Conservation (phyloP, 805 yeast species). For the Middelhovenomyces tepae region DNA sequence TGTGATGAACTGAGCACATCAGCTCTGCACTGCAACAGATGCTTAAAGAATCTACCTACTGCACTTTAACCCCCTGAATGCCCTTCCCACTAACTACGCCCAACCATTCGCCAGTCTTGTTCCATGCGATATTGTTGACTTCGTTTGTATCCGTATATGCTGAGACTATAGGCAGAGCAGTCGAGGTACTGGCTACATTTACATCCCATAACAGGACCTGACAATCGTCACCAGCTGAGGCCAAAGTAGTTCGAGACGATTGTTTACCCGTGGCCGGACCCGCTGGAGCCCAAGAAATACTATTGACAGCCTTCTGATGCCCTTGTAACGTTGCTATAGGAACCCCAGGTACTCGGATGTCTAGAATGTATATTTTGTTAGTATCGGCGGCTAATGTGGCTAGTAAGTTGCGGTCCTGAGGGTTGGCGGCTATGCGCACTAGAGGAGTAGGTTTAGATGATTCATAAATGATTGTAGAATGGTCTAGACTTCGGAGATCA, state of each 20-base stretch:
- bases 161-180: conserved; percentile 20
- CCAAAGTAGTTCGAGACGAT: conserved; percentile 49
- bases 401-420: conserved; percentile 69
- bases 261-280: conserved; percentile 6
- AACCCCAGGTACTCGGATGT: conserved; percentile 78
- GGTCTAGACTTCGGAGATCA: conserved; percentile 82
- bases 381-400: conserved; percentile 76
- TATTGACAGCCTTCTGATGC: conserved; percentile 59
- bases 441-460: conserved; percentile 46
- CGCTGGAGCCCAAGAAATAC: conserved; percentile 75
- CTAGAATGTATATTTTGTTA: conserved; percentile 58
- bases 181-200: conserved; percentile 7
- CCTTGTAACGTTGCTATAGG: conserved; percentile 67
- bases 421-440: conserved; percentile 67
- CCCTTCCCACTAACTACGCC: conserved; percentile 66
- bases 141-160: conserved; percentile 60
- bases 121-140: conserved; percentile 72
- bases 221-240: conserved; percentile 58
- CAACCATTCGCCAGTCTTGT: conserved; percentile 66
- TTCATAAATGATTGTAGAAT: conserved; percentile 90
- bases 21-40: too few species aligned
- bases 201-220: conserved; percentile 56
- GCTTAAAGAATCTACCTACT: too few species aligned
- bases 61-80: conserved; percentile 45
- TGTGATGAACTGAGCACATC: too few species aligned